Base-by-base conservation (phyloP, 1,284 basidiomycete species). In the Marasmius fiardii region DNA sequence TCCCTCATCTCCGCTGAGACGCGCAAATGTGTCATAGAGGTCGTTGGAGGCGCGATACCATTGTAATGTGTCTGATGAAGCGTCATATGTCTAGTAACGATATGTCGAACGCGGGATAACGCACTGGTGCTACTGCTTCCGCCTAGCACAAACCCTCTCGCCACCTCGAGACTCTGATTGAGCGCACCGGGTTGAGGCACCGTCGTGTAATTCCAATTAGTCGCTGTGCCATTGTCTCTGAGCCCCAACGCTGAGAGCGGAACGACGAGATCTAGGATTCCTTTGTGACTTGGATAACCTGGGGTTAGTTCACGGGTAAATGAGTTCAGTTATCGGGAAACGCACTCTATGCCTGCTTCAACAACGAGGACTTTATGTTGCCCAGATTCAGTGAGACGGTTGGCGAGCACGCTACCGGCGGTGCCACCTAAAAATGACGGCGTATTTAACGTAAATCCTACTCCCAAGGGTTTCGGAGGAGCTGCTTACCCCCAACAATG, bases 31-130 rank as follows among this genome's bases (percentile, higher is more conserved):
- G 39, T 71, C 58, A 44, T 53, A 70, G 33, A 68, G 63, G 34
- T 69, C 65, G 12, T 59, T 54, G 4, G 69, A 66, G 7, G 68
- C 68, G 16, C 68, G 64, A 16, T 58, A 66, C 51, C 64, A 70
- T 39, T 61, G 54, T 57, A 67, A 54, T 18, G 54, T 59, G 47
- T 67, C 67, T 69, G 53, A 61, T 64, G n/a, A 12, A 5, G 12
- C 18, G 23, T 34, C 31, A 51, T 14, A 33, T 20, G 18, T 2
- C 12, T n/a, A 2, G 35, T 12, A 12, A 34, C 16, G 31, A 39
- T 51, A 37, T 8, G 12, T 4, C 7, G 12, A 26, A 33, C 1
- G 7, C 21, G 14, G n/a, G 20, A 34, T 14, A n/a, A 28, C 52
- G 14, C 21, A 47, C 52, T 53, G 39, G 45, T 53, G 31, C 41